Base-by-base conservation (phyloP, 2,329 filamentous ascomycete genomes). In the Fusarium agapanthi region DNA sequence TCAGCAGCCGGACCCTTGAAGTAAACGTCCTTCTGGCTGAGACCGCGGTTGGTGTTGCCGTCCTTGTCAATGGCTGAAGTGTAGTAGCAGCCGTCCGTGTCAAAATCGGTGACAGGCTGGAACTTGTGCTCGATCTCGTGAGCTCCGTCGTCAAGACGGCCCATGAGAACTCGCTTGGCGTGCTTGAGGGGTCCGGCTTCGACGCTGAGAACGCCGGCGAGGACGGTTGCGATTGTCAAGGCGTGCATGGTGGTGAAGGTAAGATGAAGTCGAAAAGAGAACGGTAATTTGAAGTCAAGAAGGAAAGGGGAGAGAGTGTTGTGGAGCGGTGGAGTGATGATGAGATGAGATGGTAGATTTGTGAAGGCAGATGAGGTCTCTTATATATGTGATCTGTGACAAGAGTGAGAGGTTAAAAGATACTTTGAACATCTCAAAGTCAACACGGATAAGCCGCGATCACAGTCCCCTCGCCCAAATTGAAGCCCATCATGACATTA, bases 21-120 rank as follows among this genome's bases (percentile, higher is more conserved):
- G 13, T 44, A 53, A 7, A 56, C 50, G 24, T 67, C 61, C 18
- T 51, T 66, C 10, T 70, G 54, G 15, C 54, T 59, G 1, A 70
- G 37, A 16, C 67, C 67, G 0, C 71, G 74, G 60, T 79, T 79
- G 20, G 70, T 80, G 26, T 77, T 77, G 28, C 84, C 83, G 6
- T 80, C 69, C 1, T 72, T 74, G 68, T 79, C 79, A 48, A 86
- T 82, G 34, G 84, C 85, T 5, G 85, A 83, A 3, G 84, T 84
- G 70, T 86, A 84, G 77, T 86, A 85, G 73, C 82, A 84, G 26
- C 82, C 79, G 43, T 84, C 82, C 0, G 68, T 79, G 72, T 84
- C 82, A 55, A 82, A 84, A 71, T 84, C 82, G 2, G 82, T 73
- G 5, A 75, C 63, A 3, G 82, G 82, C 64, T 84, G 82, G 73